Evolutionary conservation across 2,329 filamentous ascomycete genomes (phyloP).

Genomic region (Pseudogymnoascus destructans): DNA sequence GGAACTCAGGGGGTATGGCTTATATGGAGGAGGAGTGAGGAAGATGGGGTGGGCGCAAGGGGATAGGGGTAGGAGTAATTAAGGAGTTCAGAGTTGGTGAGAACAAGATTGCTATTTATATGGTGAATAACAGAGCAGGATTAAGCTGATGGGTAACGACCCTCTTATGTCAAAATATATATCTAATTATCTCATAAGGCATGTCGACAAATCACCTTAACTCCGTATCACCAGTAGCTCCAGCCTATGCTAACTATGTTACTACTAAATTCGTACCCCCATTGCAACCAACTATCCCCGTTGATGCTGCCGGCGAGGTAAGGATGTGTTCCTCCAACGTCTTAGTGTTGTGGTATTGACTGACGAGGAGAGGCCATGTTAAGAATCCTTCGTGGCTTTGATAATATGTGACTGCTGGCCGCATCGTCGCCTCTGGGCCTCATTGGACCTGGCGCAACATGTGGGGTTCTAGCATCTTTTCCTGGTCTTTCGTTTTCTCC

Average conservation of each 20-base stretch:
- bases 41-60: not conserved
- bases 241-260: not conserved
- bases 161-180: not conserved
- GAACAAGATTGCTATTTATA: not conserved
- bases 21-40: not conserved
- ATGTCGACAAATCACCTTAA: not conserved
- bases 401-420: not conserved
- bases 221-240: not conserved
- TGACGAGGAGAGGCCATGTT: constrained; percentile 4
- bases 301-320: not conserved
- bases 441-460: not conserved
- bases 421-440: not conserved
- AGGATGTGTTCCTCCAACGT: not conserved
- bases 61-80: not conserved
- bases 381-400: not conserved
- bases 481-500: not conserved
- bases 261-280: not conserved
- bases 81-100: not conserved
- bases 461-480: not conserved
- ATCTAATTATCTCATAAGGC: not conserved
- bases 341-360: not conserved
- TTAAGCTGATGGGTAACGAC: not conserved
- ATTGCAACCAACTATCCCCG: not conserved
- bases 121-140: not conserved
- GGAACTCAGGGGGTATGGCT: not conserved